Base-by-base conservation (phyloP, 164 flowering plant genomes). In the Santalum album region DNA sequence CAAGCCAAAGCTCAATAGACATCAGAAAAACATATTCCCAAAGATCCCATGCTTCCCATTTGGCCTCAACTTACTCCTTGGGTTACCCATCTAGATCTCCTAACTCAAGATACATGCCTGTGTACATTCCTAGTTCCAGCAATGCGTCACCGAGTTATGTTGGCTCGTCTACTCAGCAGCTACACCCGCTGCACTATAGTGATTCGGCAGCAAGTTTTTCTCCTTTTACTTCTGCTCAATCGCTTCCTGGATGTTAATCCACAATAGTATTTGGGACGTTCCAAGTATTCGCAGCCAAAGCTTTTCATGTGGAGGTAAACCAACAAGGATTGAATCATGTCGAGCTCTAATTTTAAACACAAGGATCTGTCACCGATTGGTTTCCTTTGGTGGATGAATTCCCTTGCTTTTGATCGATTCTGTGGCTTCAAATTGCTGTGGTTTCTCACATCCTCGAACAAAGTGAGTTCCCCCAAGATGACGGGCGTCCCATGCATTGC, bases 21-120 rank as follows among this genome's bases (percentile, higher is more conserved):
- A 82, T 85, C 7, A 72, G 85, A 61, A 70, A 80, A 59, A 73
- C 79, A 46, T 82, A 90, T 43, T 78, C 90, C 2, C 89, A 80
- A 54, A 75, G 94, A 71, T 83, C 96, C 18, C 66, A 35, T 46
- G 73, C 82, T 1, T 66, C 87, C 16, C 72, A 78, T 52, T 63
- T 78, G 40, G 68, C 66, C 55, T 82, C 97, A 20, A 73, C 87
- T 0, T 58, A 80, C 61, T 84, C 95, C 7, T 54, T 72, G 34
- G 91, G 95, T n/a, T 83, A 75, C 66, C 92, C 96, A 43, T 80
- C 84, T 35, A 42, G 72, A 10, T 85, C 99, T 29, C 82, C 96
- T 55, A 44, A 3, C 42, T 11, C 42, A 38, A 3, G 34, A 29
- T 29, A 29, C 34, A 3, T 29, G 34, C 9, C 42, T 38, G 14